Evolutionary conservation across 2,329 filamentous ascomycete genomes (phyloP).

Genomic region (Triangularia verruculosa): DNA sequence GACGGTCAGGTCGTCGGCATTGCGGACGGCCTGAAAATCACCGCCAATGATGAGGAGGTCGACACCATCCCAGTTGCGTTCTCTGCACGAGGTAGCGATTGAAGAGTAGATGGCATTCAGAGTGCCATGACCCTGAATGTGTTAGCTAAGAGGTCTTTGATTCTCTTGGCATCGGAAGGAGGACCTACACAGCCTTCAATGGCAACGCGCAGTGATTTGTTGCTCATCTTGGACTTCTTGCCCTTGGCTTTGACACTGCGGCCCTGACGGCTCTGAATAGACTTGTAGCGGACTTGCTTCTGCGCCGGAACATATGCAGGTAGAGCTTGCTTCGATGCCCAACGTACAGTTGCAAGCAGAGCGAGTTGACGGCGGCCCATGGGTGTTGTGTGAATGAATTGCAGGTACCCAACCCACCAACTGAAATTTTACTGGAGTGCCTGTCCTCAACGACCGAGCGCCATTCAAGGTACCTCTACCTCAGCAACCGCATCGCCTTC

Average conservation of each 20-base stretch:
- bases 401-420: neutral
- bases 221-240: neutral
- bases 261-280: neutral
- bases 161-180: neutral
- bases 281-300: neutral
- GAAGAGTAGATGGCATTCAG: conserved; percentile 89
- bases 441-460: neutral
- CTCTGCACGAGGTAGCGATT: conserved; percentile 63
- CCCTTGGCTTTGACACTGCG: neutral
- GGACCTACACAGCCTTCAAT: conserved; percentile 78
- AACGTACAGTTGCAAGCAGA: neutral
- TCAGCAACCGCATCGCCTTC: neutral
- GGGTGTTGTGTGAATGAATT: neutral
- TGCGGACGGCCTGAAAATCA: conserved; percentile 91
- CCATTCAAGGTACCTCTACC: neutral
- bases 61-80: conserved; percentile 74
- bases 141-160: conserved; percentile 24
- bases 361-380: neutral
- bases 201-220: conserved; percentile 63
- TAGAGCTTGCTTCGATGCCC: neutral
- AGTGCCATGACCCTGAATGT: conserved; percentile 75
- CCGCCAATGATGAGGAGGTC: conserved; percentile 93
- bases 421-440: neutral
- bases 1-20: conserved; percentile 79
- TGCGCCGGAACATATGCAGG: neutral